These are phyloP conservation scores for Crassisporium funariophilum DNA, from an alignment of 768 basidiomycete genomes.

Conservation along the genomic window DNA sequence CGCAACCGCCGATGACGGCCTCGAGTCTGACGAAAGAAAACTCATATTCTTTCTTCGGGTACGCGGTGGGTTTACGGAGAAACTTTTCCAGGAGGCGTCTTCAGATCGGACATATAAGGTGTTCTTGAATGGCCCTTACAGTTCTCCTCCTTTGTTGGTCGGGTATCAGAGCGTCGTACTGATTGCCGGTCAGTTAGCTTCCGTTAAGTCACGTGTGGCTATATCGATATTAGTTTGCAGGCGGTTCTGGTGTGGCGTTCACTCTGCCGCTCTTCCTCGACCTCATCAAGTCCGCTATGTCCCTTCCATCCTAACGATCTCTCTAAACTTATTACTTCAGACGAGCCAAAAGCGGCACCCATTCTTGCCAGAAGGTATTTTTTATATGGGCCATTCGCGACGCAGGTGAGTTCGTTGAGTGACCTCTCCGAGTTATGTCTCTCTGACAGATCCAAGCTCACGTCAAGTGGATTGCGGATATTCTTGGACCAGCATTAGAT, in stretches of 20 bases:
- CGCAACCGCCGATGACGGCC: constrained; percentile 37
- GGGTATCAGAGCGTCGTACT: constrained; percentile 42
- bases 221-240: constrained; percentile 20
- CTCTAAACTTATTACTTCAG: constrained; percentile 17
- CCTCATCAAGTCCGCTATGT: constrained; percentile 36
- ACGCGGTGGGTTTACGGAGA: constrained; percentile 59
- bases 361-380: constrained; percentile 31
- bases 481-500: constrained; percentile 33
- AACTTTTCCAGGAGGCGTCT: constrained; percentile 37
- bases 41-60: constrained; percentile 63
- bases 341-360: constrained; percentile 24
- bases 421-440: neutral
- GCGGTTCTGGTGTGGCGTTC: constrained; percentile 54
- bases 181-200: constrained; percentile 38
- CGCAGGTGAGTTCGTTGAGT: constrained; percentile 26
- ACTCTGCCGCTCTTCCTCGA: constrained; percentile 46
- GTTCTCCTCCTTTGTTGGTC: constrained; percentile 35
- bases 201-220: neutral
- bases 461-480: constrained; percentile 47
- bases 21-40: constrained; percentile 33
- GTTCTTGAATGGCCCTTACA: constrained; percentile 57
- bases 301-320: neutral
- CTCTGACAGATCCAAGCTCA: constrained; percentile 28
- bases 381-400: constrained; percentile 51
- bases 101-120: constrained; percentile 35